Evolutionary conservation across 1,284 basidiomycete species (phyloP), one percentile per base, ranked within the genome.

Genomic region (Pseudozyma thailandica): DNA sequence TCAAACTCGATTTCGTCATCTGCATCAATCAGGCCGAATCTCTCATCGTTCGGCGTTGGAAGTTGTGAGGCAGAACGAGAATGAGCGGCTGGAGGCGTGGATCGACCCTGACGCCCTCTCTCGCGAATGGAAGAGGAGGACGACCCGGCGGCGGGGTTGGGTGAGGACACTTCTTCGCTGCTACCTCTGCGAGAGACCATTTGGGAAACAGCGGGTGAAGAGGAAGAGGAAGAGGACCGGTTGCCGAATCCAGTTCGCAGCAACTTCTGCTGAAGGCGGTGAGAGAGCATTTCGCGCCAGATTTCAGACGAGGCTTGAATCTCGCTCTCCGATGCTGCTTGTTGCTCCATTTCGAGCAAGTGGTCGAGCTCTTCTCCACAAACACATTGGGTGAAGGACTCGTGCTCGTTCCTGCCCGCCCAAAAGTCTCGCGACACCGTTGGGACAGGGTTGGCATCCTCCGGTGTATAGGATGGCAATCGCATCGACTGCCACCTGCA

Each of bases 1-100:
- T 72, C 69, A n/a, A 72, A 72, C 21, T 72, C 69, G 37, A 68
- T 41, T 51, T 72, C 69, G 43, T 66, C 63, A n/a, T 66, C 63
- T 9, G 63, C 63, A 15, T 72, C 69, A 7, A 68, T 60, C 41
- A 68, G 47, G 2, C 62, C 68, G 37, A 61, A 65, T 1, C 58
- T 50, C 12, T 68, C 63, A 15, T 52, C 62, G 3, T 31, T 58
- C 37, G 33, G 30, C n/a, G 35, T 23, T 38, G 59, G 7, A 38
- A 50, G 18, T 27, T 23, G 20, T 21, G 20, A 41, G 18, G 6
- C 35, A 9, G 35, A 38, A 16, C 10, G 9, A 20, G 44, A 16
- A 18, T 48, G 30, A 7, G 30, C 7, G 18, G 7, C 21, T 9
- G 15, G 15, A 18, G 15, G 37, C 16, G 13, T 21, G 18, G 39